Base-by-base conservation (phyloP, 108 stramenopile genomes). In the Asterionellopsis glacialis region DNA sequence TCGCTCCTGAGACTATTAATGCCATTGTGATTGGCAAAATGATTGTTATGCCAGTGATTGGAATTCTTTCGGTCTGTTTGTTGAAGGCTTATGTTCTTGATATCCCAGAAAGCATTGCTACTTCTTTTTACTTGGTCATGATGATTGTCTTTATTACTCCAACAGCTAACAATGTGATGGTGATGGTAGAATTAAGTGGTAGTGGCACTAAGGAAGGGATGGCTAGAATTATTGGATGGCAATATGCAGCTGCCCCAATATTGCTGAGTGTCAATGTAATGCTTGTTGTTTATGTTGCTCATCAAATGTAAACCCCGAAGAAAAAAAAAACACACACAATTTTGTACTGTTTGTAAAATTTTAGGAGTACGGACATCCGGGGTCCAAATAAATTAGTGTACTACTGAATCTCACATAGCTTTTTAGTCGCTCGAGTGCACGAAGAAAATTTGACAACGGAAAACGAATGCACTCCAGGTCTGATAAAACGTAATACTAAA, bases 121-220 rank as follows among this genome's bases (percentile, higher is more conserved):
- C 70, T 5, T 54, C 85, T 13, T 85, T 90, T 61, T 93, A 88
- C 47, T 71, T 93, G 44, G 88, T 93, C 25, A 59, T 83, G 54
- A 75, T 90, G 83, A 81, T 94, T 61, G 93, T 94, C 14, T 87
- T 87, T 67, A 77, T 88, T 39, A 87, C 85, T 0, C 91, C 91
- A 0, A 48, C 47, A 9, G 89, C 93, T n/a, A 94, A 94, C 57
- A 94, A 94, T 69, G 93, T 94, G 18, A 94, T 94, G 93, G 84
- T 94, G 14, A 94, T 94, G 89, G 89, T 90, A 11, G 89, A 94
- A 64, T 59, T 94, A 14, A 69, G 70, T 48, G 82, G 88, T 14
- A 68, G 64, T 48, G 71, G 80, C 5, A 68, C 73, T 39, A 93
- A 93, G 58, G 83, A 88, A 64, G 87, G 79, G 19, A 88, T 93